Base-by-base conservation (phyloP, 2,329 filamentous ascomycete genomes). In the Penicillium frequentans region DNA sequence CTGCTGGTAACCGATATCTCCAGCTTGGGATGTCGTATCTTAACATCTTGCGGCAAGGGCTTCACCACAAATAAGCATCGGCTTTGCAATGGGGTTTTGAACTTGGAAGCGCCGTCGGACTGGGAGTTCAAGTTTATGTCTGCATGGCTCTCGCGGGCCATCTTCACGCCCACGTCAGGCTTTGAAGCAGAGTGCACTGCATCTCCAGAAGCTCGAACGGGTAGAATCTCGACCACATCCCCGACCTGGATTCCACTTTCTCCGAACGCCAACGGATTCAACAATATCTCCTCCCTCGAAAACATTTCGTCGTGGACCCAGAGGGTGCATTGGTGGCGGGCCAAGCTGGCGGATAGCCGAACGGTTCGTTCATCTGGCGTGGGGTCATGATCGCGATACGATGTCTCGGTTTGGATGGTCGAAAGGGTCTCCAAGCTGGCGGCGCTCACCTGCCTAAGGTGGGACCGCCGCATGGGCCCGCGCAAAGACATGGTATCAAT, bases 1-100 rank as follows among this genome's bases (percentile, higher is more conserved):
- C 87, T 86, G 67, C 87, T 90, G 9, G 89, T 85, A 56, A 96
- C 84, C 31, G 90, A 91, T 3, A 93, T 80, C 68, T 93, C 87
- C 55, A 90, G 62, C 72, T 80, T 83, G 5, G 86, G 83, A 59
- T 88, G 82, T 24, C 86, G 83, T 14, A 77, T 70, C 73, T 86
- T 90, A 68, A 88, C 79, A 56, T 91, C 89, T 64, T 83, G 85
- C 8, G 86, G 78, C 77, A 90, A 85, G 53, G 89, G 87, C 73
- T 88, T 90, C 58, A 85, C 88, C 49, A 90, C 80, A 68, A 91
- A 92, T 54, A 91, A 79, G 73, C 90, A 91, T 49, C 84, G 68
- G 31, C 63, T 70, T 60, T 73, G 72, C 14, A 70, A 53, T 3
- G 67, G 72, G 14, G 70, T 71, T 54, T 70, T 71, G 61, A 75